Evolutionary conservation across 805 yeast species (phyloP).

Genomic region (Yarrowia divulgata): DNA sequence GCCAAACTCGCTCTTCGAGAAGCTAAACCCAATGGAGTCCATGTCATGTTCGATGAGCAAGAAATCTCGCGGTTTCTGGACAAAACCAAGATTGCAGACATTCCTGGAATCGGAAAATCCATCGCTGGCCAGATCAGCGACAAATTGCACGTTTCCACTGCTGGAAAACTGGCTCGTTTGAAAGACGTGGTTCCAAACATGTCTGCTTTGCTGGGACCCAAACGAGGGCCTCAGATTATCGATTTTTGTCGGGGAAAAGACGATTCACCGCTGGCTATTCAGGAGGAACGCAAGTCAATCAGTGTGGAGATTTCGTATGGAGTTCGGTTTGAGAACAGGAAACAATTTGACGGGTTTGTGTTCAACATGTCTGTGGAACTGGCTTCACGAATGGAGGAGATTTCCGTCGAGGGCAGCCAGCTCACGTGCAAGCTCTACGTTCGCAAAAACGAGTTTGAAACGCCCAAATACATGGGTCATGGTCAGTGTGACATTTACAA

Average conservation of each 20-base stretch:
- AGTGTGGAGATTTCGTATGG: conserved; percentile 95
- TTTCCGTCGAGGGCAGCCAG: conserved; percentile 61
- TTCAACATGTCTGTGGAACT: conserved; percentile 66
- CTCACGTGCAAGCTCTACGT: conserved; percentile 70
- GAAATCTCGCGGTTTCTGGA: neutral
- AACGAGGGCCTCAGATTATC: conserved; percentile 70
- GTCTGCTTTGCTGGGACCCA: conserved; percentile 65
- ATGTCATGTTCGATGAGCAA: conserved; percentile 49
- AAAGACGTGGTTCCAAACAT: conserved; percentile 50
- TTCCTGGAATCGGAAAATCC: conserved; percentile 55
- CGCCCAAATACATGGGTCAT: conserved; percentile 84
- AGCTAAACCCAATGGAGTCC: conserved; percentile 84
- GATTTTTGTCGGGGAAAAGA: conserved; percentile 74
- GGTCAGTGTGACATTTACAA: conserved; percentile 75
- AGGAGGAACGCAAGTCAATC: conserved; percentile 66
- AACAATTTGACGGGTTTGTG: conserved; percentile 71
- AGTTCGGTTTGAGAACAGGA: conserved; percentile 67
- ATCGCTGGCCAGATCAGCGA: conserved; percentile 57
- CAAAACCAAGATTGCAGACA: conserved; percentile 45
- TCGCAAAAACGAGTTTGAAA: conserved; percentile 69
- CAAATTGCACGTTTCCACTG: conserved; percentile 49
- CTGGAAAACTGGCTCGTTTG: conserved; percentile 54
- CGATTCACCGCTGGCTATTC: conserved; percentile 58
- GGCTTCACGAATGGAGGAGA: conserved; percentile 57
- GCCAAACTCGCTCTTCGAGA: conserved; percentile 75